A percentile compares a stretch with the other conserved stretches of the same genome.
Conservation (phyloP, 805 yeast species). For the Kregervanrija pseudodelftensis region DNA sequence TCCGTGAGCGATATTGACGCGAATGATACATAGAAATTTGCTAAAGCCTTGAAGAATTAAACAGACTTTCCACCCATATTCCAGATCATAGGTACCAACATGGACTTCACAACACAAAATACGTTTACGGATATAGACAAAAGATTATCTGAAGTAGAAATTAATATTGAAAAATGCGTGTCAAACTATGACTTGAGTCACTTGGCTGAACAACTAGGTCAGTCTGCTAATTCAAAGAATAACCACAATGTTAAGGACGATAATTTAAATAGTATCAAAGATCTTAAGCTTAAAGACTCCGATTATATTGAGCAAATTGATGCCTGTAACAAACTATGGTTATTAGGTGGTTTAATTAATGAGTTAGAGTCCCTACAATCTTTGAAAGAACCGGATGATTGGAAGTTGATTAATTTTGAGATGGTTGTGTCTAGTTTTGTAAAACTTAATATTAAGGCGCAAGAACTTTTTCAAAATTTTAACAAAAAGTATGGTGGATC, state of each 20-base stretch:
- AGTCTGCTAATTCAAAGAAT: background rate
- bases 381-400: conserved; percentile 9
- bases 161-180: conserved; percentile 5
- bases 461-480: conserved; percentile 6
- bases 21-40: no score
- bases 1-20: no score
- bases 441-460: conserved; percentile 13
- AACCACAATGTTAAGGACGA: background rate
- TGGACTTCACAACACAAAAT: no score
- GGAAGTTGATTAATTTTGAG: conserved; percentile 11
- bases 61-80: no score
- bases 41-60: no score
- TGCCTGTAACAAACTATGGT: conserved; percentile 26
- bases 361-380: conserved; percentile 15
- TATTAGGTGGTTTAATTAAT: conserved; percentile 22
- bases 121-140: background rate
- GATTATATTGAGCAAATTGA: conserved; percentile 22
- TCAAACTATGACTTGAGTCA: conserved; percentile 7
- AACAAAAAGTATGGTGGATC: background rate
- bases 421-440: conserved; percentile 7
- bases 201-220: background rate
- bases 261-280: background rate
- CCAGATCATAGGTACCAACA: no score
- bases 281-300: conserved; percentile 8
- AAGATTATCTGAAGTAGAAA: conserved; percentile 3